Percentiles rank a stretch among this genome's conserved stretches.
phyloP scores from a whole-genome alignment of 306 rosid genomes.

The Rosa multiflora region DNA sequence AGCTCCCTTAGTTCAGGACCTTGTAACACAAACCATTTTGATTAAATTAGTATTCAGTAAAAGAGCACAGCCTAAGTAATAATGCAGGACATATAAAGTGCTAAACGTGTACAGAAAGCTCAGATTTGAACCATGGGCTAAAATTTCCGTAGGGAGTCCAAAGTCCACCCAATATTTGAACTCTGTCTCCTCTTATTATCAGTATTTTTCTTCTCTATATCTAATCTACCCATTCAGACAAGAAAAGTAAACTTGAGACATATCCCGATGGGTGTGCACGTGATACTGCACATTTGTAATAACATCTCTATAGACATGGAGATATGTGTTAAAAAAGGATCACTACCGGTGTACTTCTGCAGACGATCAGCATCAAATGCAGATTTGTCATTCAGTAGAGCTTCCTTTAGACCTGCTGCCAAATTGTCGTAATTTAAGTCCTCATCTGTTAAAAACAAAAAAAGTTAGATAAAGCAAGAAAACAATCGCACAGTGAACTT shows the following conservation, averaged over 20 bases:
- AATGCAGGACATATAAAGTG: not conserved
- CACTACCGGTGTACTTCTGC: constrained; percentile 78
- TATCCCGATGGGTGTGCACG: not conserved
- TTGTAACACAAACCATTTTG: constrained; percentile 30
- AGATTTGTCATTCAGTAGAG: constrained; percentile 71
- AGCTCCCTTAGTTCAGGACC: constrained; percentile 81
- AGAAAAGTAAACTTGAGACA: not conserved
- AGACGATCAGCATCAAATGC: constrained; percentile 86
- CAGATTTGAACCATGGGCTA: not conserved
- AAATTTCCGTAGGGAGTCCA: not conserved
- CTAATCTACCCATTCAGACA: not conserved
- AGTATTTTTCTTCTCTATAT: not conserved
- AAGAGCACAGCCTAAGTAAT: constrained; percentile 6
- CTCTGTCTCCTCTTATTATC: not conserved
- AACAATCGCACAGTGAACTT: not conserved
- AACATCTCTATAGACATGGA: constrained; percentile 9
- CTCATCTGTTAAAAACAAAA: constrained; percentile 44
- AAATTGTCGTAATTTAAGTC: constrained; percentile 81
- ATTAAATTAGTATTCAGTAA: constrained; percentile 13
- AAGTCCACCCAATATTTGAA: not conserved
- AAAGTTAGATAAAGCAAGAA: not conserved
- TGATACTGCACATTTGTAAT: not conserved
- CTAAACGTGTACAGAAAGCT: not conserved
- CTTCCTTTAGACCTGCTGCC: constrained; percentile 79
- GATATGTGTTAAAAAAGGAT: constrained; percentile 20